phyloP scores from a whole-genome alignment of 2,329 filamentous ascomycete species.

The Capronia americana region DNA sequence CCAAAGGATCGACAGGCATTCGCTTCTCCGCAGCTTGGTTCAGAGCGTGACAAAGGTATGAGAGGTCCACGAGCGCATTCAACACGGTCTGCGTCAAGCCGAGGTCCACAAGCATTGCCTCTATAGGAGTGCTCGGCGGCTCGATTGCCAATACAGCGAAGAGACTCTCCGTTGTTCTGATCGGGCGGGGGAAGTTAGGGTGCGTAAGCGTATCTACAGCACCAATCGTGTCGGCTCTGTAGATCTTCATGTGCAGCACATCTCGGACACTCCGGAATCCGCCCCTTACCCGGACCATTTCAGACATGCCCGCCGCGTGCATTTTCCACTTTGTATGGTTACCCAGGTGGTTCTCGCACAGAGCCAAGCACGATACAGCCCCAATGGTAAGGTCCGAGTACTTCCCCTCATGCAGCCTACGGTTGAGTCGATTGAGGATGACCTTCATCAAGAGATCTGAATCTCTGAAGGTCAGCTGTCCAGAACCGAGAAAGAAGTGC shows the following conservation, averaged over 20 bases:
- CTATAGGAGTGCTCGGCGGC: background rate
- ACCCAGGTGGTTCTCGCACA: slow-evolving; percentile 30
- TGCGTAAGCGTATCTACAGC: slow-evolving; percentile 31
- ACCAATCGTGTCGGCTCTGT: slow-evolving; percentile 33
- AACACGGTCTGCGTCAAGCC: slow-evolving; percentile 7
- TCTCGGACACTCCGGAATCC: slow-evolving; percentile 25
- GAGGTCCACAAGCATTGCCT: background rate
- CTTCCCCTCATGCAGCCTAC: slow-evolving; percentile 20
- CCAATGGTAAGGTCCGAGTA: slow-evolving; percentile 36
- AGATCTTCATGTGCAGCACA: slow-evolving; percentile 32
- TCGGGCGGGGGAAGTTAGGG: slow-evolving; percentile 28
- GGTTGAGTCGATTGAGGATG: slow-evolving; percentile 34
- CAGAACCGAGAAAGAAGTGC: slow-evolving; percentile 13
- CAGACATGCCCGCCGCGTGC: slow-evolving; percentile 33
- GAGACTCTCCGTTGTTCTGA: slow-evolving; percentile 16
- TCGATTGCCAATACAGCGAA: slow-evolving; percentile 12
- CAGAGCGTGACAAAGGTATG: slow-evolving; percentile 27
- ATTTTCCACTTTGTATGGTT: slow-evolving; percentile 31
- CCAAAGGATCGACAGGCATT: slow-evolving; percentile 24
- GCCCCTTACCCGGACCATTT: slow-evolving; percentile 34
- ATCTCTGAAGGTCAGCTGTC: slow-evolving; percentile 16
- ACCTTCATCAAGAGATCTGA: slow-evolving; percentile 32
- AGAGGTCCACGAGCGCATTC: slow-evolving; percentile 24
- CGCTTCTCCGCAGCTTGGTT: slow-evolving; percentile 17
- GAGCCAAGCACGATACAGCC: slow-evolving; percentile 34